Conservation (phyloP, 2,329 filamentous ascomycete species). For the Arthrobotrys musiformis region DNA sequence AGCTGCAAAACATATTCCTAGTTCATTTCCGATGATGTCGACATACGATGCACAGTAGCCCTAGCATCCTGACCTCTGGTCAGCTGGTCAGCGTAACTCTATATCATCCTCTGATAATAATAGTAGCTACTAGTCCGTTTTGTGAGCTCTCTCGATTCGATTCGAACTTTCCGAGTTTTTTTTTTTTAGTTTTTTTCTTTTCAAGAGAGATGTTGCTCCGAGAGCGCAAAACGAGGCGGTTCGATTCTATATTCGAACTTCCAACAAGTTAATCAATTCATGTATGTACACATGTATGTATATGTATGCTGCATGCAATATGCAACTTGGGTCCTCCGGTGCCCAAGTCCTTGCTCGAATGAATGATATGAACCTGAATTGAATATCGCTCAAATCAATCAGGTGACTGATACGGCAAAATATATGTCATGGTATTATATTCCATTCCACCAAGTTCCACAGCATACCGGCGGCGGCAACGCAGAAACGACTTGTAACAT, state of each 20-base stretch:
- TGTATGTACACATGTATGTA: too few species aligned
- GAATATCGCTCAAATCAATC: conserved; percentile 15
- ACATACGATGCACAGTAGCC: conserved; percentile 10
- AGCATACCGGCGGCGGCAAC: conserved; percentile 12
- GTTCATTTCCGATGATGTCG: conserved; percentile 32
- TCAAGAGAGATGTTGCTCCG: background rate
- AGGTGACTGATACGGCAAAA: conserved; percentile 18
- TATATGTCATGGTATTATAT: background rate
- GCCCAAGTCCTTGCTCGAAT: background rate
- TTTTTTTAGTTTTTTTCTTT: too few species aligned
- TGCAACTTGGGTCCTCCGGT: conserved; percentile 8
- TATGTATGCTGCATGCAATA: conserved; percentile 19
- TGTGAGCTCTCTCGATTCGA: conserved; percentile 3
- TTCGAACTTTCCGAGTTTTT: conserved; percentile 1
- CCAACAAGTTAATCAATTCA: conserved; percentile 23
- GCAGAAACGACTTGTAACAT: conserved; percentile 38
- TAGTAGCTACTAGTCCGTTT: background rate
- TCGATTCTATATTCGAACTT: conserved; percentile 17
- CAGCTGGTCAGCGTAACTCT: conserved; percentile 21
- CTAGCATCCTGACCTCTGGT: conserved; percentile 26
- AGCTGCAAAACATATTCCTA: conserved; percentile 48
- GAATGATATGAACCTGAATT: conserved; percentile 8
- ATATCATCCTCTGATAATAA: conserved; percentile 25
- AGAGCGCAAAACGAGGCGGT: conserved; percentile 24
- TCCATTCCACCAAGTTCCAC: background rate